Conservation (phyloP, 768 basidiomycete species). For the Leccinum sublutescens region DNA sequence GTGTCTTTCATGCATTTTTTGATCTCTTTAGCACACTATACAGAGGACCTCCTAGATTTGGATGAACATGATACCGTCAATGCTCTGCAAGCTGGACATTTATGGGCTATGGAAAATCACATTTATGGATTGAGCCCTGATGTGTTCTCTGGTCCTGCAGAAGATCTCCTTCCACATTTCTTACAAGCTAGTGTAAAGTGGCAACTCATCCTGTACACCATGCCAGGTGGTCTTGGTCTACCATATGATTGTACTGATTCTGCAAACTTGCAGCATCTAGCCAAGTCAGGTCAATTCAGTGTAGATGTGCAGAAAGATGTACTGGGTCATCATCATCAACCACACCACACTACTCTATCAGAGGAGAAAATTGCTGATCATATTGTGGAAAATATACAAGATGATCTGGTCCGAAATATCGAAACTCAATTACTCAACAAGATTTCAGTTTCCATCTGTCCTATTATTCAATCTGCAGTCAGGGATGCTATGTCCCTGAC, state of each 20-base stretch:
- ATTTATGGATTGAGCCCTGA: neutral
- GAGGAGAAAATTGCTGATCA: no score
- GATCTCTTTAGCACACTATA: no score
- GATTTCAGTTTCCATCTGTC: neutral
- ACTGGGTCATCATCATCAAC: neutral
- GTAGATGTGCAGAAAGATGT: neutral
- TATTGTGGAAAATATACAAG: neutral
- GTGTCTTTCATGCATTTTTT: no score
- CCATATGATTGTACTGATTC: neutral
- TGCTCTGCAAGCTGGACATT: neutral
- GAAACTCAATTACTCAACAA: neutral
- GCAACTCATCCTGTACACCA: neutral
- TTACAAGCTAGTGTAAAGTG: neutral
- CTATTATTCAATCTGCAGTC: no score
- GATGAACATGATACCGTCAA: neutral
- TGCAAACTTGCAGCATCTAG: neutral
- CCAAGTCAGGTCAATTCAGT: neutral
- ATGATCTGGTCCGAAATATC: neutral
- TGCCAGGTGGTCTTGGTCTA: neutral
- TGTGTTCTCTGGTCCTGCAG: neutral
- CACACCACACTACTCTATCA: neutral
- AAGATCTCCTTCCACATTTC: neutral
- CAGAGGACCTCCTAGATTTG: neutral
- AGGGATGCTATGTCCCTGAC: no score
- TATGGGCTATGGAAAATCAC: neutral